phyloP scores from a whole-genome alignment of 176 grass and related monocot genomes.

The Phyllostachys edulis region DNA sequence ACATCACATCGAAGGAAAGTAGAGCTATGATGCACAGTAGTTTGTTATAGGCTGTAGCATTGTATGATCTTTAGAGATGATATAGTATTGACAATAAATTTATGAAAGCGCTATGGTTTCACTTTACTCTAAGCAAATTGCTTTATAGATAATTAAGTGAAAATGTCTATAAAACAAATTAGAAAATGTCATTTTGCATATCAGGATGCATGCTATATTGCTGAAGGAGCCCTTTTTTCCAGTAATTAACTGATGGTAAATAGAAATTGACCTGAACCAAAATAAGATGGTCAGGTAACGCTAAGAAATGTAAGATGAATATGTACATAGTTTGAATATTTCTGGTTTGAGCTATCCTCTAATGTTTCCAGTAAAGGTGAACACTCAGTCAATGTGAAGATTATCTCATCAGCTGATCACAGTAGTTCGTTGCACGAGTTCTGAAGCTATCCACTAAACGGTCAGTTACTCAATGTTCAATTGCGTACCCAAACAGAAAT shows the following conservation, averaged over 20 bases:
- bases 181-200: not conserved
- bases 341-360: not conserved
- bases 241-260: not conserved
- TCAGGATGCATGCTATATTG: not conserved
- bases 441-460: not conserved
- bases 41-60: not conserved
- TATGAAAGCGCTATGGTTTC: not conserved
- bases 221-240: not conserved
- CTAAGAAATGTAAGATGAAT: conserved; percentile 8
- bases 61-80: not conserved
- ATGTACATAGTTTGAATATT: not conserved
- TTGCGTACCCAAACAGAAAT: not conserved
- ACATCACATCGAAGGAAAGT: not conserved
- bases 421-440: not conserved
- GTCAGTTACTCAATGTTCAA: not conserved
- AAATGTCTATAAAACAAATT: not conserved
- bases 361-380: not conserved
- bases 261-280: not conserved
- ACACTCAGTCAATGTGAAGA: not conserved
- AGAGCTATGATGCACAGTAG: not conserved
- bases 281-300: not conserved
- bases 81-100: not conserved
- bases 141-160: not conserved
- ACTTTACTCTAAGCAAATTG: not conserved
- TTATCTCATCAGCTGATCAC: not conserved